A percentile compares a stretch with the other conserved stretches of the same genome.
These are phyloP conservation scores for Vaccinium macrocarpon DNA, from an alignment of 148 eudicot species.

Conservation along the genomic window DNA sequence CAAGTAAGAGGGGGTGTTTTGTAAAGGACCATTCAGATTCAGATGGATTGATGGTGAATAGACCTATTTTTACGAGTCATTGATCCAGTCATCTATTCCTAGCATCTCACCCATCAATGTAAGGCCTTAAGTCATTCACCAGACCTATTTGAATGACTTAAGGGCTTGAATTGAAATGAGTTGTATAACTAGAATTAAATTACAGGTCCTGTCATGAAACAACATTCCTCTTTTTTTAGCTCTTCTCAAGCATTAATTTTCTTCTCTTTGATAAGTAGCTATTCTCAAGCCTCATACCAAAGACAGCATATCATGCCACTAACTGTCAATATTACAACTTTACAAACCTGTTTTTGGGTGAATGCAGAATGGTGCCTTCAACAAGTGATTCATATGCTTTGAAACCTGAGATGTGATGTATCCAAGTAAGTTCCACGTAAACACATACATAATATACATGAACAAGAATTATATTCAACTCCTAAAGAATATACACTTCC, in stretches of 20 bases:
- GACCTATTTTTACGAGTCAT: background rate
- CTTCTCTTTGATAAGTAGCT: background rate
- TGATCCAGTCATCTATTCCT: background rate
- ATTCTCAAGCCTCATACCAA: background rate
- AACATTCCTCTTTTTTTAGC: background rate
- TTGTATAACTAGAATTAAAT: background rate
- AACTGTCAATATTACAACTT: background rate
- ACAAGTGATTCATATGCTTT: slow-evolving; percentile 90
- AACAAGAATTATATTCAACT: background rate
- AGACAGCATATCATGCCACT: background rate
- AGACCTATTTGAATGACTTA: background rate
- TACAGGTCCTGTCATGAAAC: background rate
- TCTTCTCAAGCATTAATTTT: background rate
- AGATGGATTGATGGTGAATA: background rate
- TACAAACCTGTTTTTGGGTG: slow-evolving; percentile 93
- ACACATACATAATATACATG: background rate
- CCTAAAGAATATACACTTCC: background rate
- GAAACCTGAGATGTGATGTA: slow-evolving; percentile 60
- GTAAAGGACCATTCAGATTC: too few species aligned
- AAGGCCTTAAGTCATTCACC: background rate
- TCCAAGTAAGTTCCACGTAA: slow-evolving; percentile 8
- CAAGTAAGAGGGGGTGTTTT: too few species aligned
- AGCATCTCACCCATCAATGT: background rate
- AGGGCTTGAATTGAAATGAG: background rate
- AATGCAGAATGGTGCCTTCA: slow-evolving; percentile 91